Base-by-base conservation (phyloP, 2,329 filamentous ascomycete genomes). In the Botrytis paeoniae region DNA sequence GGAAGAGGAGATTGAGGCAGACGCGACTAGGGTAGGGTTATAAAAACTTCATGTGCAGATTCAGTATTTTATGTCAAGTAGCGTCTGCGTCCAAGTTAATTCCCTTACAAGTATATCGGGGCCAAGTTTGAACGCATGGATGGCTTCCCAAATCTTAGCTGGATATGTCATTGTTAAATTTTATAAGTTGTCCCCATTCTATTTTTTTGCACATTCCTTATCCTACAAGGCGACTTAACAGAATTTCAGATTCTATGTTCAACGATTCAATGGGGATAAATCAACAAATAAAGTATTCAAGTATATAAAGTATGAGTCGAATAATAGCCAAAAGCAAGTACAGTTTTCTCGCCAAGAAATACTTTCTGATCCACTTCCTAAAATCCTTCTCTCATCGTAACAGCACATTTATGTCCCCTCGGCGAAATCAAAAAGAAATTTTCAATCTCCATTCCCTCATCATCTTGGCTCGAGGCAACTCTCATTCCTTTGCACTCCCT, bases 331-430 rank as follows among this genome's bases (percentile, higher is more conserved):
- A 51, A 51, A 51, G 4, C 4, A 25, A 14, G 22, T 51, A 1
- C 4, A 51, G 0, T 6, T 12, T n/a, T 22, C 22, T 14, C 12
- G 0, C 0, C 48, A 51, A 14, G 0, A n/a, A n/a, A n/a, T n/a
- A n/a, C 0, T 3, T 14, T n/a, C 48, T 51, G 4, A 51, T 1
- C 0, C 48, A 51, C 10, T 14, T 6, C 4, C 12, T 48, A 65
- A 5, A 25, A 35, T 6, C 45, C 37, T 1, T 65, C 37, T 22
- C 2, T 71, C 70, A 66, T 37, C 16, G 70, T 71, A n/a, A 59
- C 29, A 20, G 20, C 3, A 35, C 70, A 71, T 22, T 59, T 48
- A 16, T 66, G 14, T 4, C 48, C 61, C 14, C 25, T 57, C 0
- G 48, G 70, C 4, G 0, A 4, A 41, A 66, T 29, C 5, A 66